Evolutionary conservation across 2,329 filamentous ascomycete species (phyloP).

Genomic region (Aspergillaceae sp.): DNA sequence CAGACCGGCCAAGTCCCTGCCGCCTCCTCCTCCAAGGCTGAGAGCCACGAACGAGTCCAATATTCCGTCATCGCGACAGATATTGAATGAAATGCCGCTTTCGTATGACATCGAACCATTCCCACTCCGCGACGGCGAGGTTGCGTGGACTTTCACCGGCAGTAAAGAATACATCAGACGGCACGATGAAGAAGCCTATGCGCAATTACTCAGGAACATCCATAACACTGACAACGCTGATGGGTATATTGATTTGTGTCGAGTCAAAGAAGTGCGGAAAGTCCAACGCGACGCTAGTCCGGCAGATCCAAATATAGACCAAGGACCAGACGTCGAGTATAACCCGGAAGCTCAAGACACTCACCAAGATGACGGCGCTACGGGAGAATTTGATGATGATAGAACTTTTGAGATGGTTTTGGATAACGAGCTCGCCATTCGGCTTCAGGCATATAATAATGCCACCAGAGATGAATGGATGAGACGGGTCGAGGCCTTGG

Average conservation of each 20-base stretch:
- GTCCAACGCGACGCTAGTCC: conserved; percentile 44
- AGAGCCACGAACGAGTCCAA: conserved; percentile 34
- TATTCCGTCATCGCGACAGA: conserved; percentile 47
- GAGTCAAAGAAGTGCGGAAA: conserved; percentile 50
- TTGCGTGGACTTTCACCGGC: conserved; percentile 49
- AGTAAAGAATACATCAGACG: conserved; percentile 39
- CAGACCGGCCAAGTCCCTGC: conserved; percentile 50
- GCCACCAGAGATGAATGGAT: conserved; percentile 55
- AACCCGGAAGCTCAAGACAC: conserved; percentile 41
- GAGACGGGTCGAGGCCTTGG: conserved; percentile 46
- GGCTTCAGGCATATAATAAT: conserved; percentile 52
- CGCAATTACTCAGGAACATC: conserved; percentile 50
- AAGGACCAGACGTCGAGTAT: conserved; percentile 50
- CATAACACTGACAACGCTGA: conserved; percentile 53
- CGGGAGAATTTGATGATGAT: conserved; percentile 46
- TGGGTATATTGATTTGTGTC: conserved; percentile 55
- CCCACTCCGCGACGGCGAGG: conserved; percentile 43
- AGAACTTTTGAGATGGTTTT: conserved; percentile 55
- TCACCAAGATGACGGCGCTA: conserved; percentile 45
- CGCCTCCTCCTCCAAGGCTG: conserved; percentile 51
- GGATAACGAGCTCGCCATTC: conserved; percentile 53
- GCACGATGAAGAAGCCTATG: conserved; percentile 51
- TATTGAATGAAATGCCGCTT: conserved; percentile 50
- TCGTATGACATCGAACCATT: conserved; percentile 56
- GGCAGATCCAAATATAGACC: conserved; percentile 45